Evolutionary conservation across 192 early-diverging fungal species (phyloP), one percentile per base, ranked within the genome.

Genomic region (Gorgonomyces haynaldii): DNA sequence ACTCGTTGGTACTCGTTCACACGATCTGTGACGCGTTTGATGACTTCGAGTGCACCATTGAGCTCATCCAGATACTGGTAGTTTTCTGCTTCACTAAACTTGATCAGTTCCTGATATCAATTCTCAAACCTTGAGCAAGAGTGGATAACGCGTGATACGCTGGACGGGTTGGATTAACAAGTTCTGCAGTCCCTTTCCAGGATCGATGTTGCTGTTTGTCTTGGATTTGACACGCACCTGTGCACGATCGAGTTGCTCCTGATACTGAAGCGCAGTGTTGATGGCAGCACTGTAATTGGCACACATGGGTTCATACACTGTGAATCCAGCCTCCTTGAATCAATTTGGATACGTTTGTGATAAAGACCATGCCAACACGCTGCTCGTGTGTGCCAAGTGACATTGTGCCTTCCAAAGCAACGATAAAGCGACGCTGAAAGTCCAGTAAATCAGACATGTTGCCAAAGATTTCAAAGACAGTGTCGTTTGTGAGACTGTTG

Each of bases 141-240:
- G 65, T 30, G 92, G 92, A 66, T 99, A 99, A 71, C 92, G 92
- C 72, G 92, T 94, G 47, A 97, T 87, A 38, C 96, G 79, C 65
- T 99, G 96, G 5, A 99, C 79, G 1, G 96, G 96, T 53, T 96
- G 93, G 68, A 98, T 98, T 42, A 98, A 72, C 66, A 86, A 84
- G 4, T 83, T 86, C 15, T 86, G 87, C 50, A 98, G 62, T 62
- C 82, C 85, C 47, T 90, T 83, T 44, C 75, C 76, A 17, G 90
- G 90, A 37, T 92, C 87, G 83, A 85, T 50, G 81, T 68, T 55
- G n/a, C n/a, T n/a, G n/a, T n/a, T n/a, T n/a, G n/a, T n/a, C n/a
- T n/a, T n/a, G n/a, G n/a, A n/a, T n/a, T n/a, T n/a, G n/a, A n/a
- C n/a, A 77, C 70, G 21, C 65, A 60, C 50, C 79, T 57, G 50